phyloP scores from a whole-genome alignment of 2,329 filamentous ascomycete species.

The Fusarium tricinctum region DNA sequence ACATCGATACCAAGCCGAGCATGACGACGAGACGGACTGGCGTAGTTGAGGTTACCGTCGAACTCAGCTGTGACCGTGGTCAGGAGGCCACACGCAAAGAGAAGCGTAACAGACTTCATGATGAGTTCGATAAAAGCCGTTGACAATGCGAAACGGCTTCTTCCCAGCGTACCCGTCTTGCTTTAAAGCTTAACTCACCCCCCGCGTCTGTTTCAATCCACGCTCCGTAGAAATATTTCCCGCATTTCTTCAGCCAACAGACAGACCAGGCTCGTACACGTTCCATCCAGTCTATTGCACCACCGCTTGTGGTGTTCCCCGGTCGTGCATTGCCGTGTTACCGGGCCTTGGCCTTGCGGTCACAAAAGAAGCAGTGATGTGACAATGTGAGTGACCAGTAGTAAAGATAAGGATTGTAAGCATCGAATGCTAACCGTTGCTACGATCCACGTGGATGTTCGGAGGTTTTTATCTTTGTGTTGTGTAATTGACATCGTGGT shows the following conservation, averaged over 20 bases:
- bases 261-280: conserved; percentile 20
- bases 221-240: background rate
- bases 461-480: background rate
- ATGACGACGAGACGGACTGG: conserved; percentile 75
- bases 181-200: conserved; percentile 25
- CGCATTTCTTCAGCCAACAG: conserved; percentile 22
- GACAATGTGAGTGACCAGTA: conserved; percentile 20
- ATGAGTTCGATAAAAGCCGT: background rate
- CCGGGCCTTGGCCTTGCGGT: conserved; percentile 13
- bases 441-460: conserved; percentile 27
- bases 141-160: background rate
- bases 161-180: background rate
- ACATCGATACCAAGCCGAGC: conserved; percentile 74
- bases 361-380: conserved; percentile 34
- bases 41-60: conserved; percentile 73
- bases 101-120: conserved; percentile 14
- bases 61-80: conserved; percentile 29
- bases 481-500: conserved; percentile 22
- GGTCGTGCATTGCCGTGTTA: background rate
- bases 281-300: conserved; percentile 27
- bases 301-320: conserved; percentile 10
- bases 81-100: conserved; percentile 23
- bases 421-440: conserved; percentile 33
- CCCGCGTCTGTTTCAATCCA: conserved; percentile 5
- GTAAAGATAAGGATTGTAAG: conserved; percentile 23